Conservation (phyloP, 140 eudicot species). For the Oenanthe javanica region DNA sequence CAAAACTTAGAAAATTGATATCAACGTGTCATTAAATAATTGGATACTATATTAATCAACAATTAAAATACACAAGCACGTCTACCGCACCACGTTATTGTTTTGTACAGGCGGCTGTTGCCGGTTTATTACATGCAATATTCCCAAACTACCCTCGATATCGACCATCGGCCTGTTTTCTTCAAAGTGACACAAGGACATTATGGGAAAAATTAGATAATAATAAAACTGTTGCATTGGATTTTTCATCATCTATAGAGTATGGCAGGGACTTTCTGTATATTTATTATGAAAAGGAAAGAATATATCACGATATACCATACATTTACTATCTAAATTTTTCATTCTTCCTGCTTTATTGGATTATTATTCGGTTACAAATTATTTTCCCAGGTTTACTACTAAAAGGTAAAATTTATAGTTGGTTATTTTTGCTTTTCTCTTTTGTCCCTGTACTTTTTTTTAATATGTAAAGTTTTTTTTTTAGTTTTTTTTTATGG, state of each 20-base stretch:
- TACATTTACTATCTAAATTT: neutral
- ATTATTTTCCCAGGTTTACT: neutral
- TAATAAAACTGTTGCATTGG: conserved; percentile 1
- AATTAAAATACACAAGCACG: neutral
- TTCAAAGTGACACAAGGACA: neutral
- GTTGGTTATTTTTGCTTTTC: neutral
- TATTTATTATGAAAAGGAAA: too few relatives aligned
- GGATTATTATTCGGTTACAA: neutral
- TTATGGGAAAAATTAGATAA: neutral
- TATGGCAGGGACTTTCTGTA: neutral
- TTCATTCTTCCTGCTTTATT: neutral
- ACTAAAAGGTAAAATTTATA: neutral
- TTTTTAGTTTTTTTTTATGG: neutral
- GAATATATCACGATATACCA: neutral
- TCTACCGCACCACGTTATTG: conserved; percentile 1
- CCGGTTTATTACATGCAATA: neutral
- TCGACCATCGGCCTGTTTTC: neutral
- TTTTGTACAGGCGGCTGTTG: neutral
- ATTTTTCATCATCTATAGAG: conserved; percentile 1
- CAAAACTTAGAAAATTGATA: neutral
- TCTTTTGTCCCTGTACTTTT: neutral
- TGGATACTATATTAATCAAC: neutral
- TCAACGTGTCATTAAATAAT: neutral
- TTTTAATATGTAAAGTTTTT: neutral
- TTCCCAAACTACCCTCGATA: neutral